Base-by-base conservation (phyloP, 1,284 basidiomycete species). In the Tetrapyrgos nigripes region DNA sequence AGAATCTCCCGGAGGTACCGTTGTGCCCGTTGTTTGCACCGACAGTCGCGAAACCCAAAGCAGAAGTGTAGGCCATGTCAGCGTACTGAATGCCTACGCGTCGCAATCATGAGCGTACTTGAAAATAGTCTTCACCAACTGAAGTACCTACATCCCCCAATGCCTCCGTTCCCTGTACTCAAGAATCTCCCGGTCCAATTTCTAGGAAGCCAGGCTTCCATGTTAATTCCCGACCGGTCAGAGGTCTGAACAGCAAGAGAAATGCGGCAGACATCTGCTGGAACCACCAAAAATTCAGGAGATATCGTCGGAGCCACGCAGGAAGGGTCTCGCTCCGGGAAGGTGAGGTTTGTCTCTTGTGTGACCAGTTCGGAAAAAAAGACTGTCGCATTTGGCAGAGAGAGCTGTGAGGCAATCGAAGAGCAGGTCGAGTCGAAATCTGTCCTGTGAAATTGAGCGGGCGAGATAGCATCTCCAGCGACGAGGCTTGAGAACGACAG, bases 1-100 rank as follows among this genome's bases (percentile, higher is more conserved):
- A n/a, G n/a, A 19, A 50, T n/a, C 24, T 50, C n/a, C 58, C 58
- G 33, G 48, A 55, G 17, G 48, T 51, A 26, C 58, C 58, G 23
- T 55, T 52, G 31, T 60, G 58, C 8, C 58, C 58, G 26, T 60
- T 59, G 27, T 59, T 55, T 10, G 58, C 48, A 2, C 58, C 58
- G 23, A 55, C 57, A 19, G 57, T 50, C 11, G 57, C 57, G 28
- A 58, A 58, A 14, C 57, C 57, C 4, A 54, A 29, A 4, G 57
- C 44, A 17, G 57, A 40, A 1, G 57, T 44, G 35, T 58, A 58
- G 4, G 52, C 51, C 37, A 58, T 6, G 27, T 58, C 57, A 4
- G 26, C 19, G 21, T 53, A 58, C 21, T 58, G 51, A 8, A 58
- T 58, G 14, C 57, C 55, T 56, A 45, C 37, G 19, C 47, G 27